These are phyloP conservation scores for Chaetomium globosum DNA, from an alignment of 2,329 filamentous ascomycete genomes.

Conservation along the genomic window DNA sequence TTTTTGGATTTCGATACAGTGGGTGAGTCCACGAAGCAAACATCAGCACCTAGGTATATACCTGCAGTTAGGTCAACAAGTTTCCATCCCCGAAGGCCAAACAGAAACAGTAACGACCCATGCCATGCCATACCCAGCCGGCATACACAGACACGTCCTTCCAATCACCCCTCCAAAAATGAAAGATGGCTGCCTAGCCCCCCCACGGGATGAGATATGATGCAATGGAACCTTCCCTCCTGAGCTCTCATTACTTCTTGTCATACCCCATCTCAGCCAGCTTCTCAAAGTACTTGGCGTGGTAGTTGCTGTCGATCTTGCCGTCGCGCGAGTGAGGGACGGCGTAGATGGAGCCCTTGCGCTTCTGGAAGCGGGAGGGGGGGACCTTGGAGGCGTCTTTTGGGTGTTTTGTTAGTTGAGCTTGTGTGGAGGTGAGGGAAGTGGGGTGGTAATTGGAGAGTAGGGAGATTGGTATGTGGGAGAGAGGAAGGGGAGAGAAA, in stretches of 20 bases:
- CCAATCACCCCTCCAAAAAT: background rate
- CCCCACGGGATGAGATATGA: background rate
- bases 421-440: background rate
- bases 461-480: background rate
- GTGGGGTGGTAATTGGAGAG: background rate
- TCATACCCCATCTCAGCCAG: slow-evolving; percentile 49
- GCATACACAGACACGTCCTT: background rate
- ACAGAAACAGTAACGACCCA: background rate
- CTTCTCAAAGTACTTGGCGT: slow-evolving; percentile 63
- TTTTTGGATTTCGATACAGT: background rate
- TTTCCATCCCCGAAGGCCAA: background rate
- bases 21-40: background rate
- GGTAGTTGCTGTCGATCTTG: slow-evolving; percentile 62
- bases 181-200: background rate
- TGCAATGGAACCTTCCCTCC: background rate
- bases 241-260: background rate
- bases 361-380: slow-evolving; percentile 69
- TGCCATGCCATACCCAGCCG: background rate
- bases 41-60: background rate
- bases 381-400: slow-evolving; percentile 66
- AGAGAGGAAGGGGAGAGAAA: background rate
- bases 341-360: slow-evolving; percentile 68
- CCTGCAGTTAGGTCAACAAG: background rate
- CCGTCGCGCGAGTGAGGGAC: slow-evolving; percentile 67
- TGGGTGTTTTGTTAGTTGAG: background rate